Percentiles rank a stretch among this genome's conserved stretches.
phyloP scores from a whole-genome alignment of 2,329 filamentous ascomycete genomes.

The Alternaria gaisen region DNA sequence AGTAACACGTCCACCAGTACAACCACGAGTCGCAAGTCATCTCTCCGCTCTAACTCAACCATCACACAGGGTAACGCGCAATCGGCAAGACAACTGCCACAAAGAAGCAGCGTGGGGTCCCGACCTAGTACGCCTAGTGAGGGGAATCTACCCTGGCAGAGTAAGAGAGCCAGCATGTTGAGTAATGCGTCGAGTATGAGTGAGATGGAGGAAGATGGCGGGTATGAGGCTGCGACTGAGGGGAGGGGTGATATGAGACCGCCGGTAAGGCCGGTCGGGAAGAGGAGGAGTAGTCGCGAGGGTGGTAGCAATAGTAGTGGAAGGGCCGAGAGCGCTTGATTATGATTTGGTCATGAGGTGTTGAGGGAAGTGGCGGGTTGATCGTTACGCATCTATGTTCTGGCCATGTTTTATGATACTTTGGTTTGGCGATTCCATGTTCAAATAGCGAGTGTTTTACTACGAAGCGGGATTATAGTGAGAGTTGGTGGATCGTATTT shows the following conservation, averaged over 20 bases:
- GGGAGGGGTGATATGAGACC: neutral
- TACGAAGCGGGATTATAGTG: neutral
- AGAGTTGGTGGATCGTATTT: neutral
- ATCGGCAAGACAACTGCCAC: constrained; percentile 34
- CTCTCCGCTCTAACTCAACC: constrained; percentile 33
- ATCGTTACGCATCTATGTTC: constrained; percentile 9
- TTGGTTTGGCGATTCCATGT: neutral
- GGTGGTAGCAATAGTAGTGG: constrained; percentile 13
- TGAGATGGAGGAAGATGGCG: constrained; percentile 16
- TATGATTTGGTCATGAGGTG: constrained; percentile 17
- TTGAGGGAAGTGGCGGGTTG: neutral
- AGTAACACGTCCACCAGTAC: constrained; percentile 46
- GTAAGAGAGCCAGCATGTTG: constrained; percentile 45
- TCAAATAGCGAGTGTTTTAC: neutral
- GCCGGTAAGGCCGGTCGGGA: constrained; percentile 6
- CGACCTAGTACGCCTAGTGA: constrained; percentile 42
- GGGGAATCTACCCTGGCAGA: constrained; percentile 33
- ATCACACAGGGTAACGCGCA: constrained; percentile 36
- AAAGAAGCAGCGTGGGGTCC: constrained; percentile 18
- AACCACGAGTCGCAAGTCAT: constrained; percentile 23
- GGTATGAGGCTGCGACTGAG: constrained; percentile 21
- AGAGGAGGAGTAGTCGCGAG: constrained; percentile 20
- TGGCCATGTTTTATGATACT: constrained; percentile 6
- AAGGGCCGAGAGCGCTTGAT: constrained; percentile 26
- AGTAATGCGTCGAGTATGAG: constrained; percentile 40